These are phyloP conservation scores for Phytopythium vexans DNA, from an alignment of 352 stramenopile genomes.

Conservation along the genomic window DNA sequence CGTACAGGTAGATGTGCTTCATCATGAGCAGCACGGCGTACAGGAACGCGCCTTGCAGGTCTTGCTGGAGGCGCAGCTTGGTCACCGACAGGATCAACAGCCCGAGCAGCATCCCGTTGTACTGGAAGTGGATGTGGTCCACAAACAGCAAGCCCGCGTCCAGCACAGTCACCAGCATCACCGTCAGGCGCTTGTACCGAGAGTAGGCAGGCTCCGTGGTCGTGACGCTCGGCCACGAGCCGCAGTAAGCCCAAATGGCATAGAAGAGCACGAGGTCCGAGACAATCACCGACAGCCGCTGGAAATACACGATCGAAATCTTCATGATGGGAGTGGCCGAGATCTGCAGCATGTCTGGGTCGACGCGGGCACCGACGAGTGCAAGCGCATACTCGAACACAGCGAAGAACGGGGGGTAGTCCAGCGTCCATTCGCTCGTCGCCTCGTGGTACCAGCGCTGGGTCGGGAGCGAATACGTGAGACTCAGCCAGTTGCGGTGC, in stretches of 20 bases:
- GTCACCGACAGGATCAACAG: slow-evolving; percentile 91
- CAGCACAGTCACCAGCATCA: slow-evolving; percentile 88
- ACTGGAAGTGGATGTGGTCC: slow-evolving; percentile 99
- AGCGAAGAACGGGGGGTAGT: slow-evolving; percentile 98
- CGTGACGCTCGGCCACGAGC: slow-evolving; percentile 79
- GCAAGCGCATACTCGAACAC: slow-evolving; percentile 93
- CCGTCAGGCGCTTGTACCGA: slow-evolving; percentile 48
- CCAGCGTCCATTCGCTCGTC: slow-evolving; percentile 96
- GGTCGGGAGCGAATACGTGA: slow-evolving; percentile 89
- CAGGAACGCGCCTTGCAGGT: slow-evolving; percentile 85
- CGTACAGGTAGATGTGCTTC: slow-evolving; percentile 97
- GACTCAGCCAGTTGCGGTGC: slow-evolving; percentile 97
- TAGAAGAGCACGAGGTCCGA: slow-evolving; percentile 91
- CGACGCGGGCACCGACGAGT: slow-evolving; percentile 48
- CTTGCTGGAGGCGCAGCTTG: slow-evolving; percentile 71
- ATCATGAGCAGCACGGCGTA: slow-evolving; percentile 94
- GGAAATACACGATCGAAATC: slow-evolving; percentile 81
- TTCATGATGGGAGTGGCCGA: slow-evolving; percentile 58
- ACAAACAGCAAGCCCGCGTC: slow-evolving; percentile 94
- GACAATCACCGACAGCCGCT: slow-evolving; percentile 90
- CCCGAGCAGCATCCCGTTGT: slow-evolving; percentile 97
- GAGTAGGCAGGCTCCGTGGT: slow-evolving; percentile 64
- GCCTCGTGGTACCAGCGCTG: slow-evolving; percentile 94
- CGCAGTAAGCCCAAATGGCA: slow-evolving; percentile 67
- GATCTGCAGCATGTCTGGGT: slow-evolving; percentile 65